Evolutionary conservation across 2,329 filamentous ascomycete species (phyloP), one percentile per base, ranked within the genome.

Genomic region (Monosporascus sp.): DNA sequence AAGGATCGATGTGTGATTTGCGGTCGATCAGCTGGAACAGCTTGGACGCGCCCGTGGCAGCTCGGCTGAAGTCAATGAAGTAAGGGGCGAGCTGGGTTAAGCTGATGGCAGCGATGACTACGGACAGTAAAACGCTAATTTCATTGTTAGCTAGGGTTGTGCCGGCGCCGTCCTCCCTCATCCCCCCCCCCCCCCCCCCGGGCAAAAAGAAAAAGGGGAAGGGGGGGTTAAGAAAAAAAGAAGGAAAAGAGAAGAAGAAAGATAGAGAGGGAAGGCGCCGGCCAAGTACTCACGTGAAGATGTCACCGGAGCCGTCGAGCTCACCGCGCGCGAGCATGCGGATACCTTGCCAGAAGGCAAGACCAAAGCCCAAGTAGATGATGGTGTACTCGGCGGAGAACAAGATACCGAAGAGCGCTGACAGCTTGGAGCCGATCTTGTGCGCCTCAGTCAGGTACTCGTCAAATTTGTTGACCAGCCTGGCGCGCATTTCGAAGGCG

Each of bases 281-380:
- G 11, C 35, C 6, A 2, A 35, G 2, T 19, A 60, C 68, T 48
- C 54, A 71, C 67, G 67, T 74, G 37, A 76, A 72, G 27, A 76
- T 70, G 11, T 66, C 63, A 11, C 74, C 74, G 6, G 68, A 62
- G 7, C 67, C 60, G 1, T 57, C 40, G 26, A 77, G 70, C 51
- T 74, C 70, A 14, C 72, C 72, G 1, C 60, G 61, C 9, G 65
- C 60, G 17, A 70, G 62, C 65, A 76, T 69, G 27, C 61, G 63
- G 37, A 75, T 60, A 8, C 74, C 74, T 52, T 76, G 74, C 74
- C 74, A 77, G 50, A 77, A 77, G 7, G 72, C 71, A 6, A 77
- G 65, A 2, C 68, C 72, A 46, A 73, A 74, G 9, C 73, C 73
- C 1, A 70, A 62, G 40, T 74, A 75, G 46, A 76, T 71, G 52